Evolutionary conservation across 169 alveolate genomes (phyloP), one percentile per base, ranked within the genome.

Genomic region (Cryptosporidium parvum): DNA sequence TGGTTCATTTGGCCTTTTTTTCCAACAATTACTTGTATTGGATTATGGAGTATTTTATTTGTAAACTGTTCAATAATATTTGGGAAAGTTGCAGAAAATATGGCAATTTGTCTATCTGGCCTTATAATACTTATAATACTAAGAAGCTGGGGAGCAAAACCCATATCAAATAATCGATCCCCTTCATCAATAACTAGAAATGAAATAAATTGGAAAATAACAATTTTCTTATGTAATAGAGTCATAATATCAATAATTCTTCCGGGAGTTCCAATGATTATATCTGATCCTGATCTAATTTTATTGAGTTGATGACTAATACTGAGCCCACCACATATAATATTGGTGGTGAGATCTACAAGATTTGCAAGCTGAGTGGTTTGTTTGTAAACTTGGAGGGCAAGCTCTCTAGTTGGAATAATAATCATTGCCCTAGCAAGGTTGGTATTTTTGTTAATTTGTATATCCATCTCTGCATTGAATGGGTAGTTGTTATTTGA

Each of bases 81-180:
- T 0, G 99, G 99, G 93, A 98, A 98, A 6, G 99, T 98, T 2
- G 99, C 99, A 29, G 99, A 97, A 89, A 98, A 98, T 96, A 98
- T 96, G 14, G 97, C 98, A 62, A 98, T 95, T 93, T 98, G 99
- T 69, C 97, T 95, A 71, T 97, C 99, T 16, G 97, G 97, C 70
- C 99, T 86, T 26, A 95, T 95, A 70, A 96, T 96, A 52, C 93
- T 95, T 31, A 98, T 86, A 29, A 98, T 97, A 85, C 97, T 96
- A 6, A 94, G 86, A 3, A 98, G 97, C 92, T 98, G 99, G 62
- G 99, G 99, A 92, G 97, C 99, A 93, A 98, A 98, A 6, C 99
- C 99, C 98, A 98, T 94, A 92, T 96, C 98, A 53, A 94, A 93
- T 98, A 98, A 96, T 86, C 99, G 93, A 86, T 98, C 99, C 8